phyloP scores from a whole-genome alignment of 2,329 filamentous ascomycete species.

The Verticillium dahliae region DNA sequence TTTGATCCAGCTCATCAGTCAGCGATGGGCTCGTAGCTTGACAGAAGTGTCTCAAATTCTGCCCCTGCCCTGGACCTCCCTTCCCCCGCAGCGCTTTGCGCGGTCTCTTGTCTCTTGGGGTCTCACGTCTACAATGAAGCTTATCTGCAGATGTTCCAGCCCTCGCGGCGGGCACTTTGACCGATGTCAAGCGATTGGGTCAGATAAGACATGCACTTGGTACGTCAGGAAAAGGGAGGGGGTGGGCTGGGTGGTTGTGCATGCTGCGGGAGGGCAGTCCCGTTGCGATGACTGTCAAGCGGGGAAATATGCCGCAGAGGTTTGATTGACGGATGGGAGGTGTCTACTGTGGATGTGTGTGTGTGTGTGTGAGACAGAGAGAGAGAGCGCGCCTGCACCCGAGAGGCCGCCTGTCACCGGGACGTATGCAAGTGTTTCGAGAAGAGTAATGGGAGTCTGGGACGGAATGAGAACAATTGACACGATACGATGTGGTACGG shows the following conservation, averaged over 20 bases:
- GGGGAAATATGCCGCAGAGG: too few relatives aligned
- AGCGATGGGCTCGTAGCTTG: not conserved
- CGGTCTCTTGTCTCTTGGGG: not conserved
- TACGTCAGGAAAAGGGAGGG: too few relatives aligned
- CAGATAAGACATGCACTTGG: not conserved
- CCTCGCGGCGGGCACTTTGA: not conserved
- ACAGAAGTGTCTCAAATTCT: not conserved
- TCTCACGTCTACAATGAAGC: not conserved
- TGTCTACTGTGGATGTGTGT: too few relatives aligned
- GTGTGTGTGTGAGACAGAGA: too few relatives aligned
- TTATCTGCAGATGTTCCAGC: not conserved
- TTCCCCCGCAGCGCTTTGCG: not conserved
- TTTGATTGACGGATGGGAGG: too few relatives aligned
- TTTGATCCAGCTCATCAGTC: not conserved
- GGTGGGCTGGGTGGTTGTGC: not conserved
- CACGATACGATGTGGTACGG: not conserved
- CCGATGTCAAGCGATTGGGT: not conserved
- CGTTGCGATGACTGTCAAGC: not conserved
- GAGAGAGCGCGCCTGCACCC: too few relatives aligned
- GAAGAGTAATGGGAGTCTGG: too few relatives aligned
- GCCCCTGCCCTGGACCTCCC: not conserved
- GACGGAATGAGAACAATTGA: not conserved
- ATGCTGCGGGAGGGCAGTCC: not conserved
- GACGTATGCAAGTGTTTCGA: too few relatives aligned
- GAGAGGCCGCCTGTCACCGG: too few relatives aligned